Base-by-base conservation (phyloP, 495 filamentous ascomycete genomes). In the Lindgomyces ingoldianus region DNA sequence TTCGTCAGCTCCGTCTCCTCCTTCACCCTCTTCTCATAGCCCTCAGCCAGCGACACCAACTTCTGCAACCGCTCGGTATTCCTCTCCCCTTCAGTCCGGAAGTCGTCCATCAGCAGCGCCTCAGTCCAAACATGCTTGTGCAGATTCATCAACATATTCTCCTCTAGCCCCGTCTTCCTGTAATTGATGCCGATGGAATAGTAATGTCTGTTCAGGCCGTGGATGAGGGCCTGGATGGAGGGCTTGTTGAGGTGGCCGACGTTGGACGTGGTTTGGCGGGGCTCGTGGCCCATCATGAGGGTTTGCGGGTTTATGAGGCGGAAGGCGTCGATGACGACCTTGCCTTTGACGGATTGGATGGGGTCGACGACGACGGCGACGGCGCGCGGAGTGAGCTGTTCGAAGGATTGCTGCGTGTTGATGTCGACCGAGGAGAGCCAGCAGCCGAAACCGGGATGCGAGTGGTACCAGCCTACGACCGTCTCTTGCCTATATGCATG, bases 41-140 rank as follows among this genome's bases (percentile, higher is more conserved):
- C 93, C 66, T 98, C 94, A 4, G 94, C 91, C 47, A 98, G 83
- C 53, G 79, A 83, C 57, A 98, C 95, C 48, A 98, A 85, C 71
- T 88, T 86, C 81, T 92, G 84, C 78, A 98, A 85, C 52, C 87
- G 83, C 26, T 94, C 91, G 68, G 88, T 87, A 68, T 96, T 98
- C 71, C 89, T 81, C 62, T 84, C 78, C 24, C 87, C 91, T 74
- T 96, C 93, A 61, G 86, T 80, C 50, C 86, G 83, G 84, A 98
- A 98, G 75, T 98, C 92, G 53, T 93, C 90, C 95, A 98, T 98
- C 74, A 95, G 86, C 70, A 98, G 77, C 10, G 91, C 94, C 75
- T 98, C 94, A 3, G 94, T 98, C 94, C 94, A 98, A 46, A 96
- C 93, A 60, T 96, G 93, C 82, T 98, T 98, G 81, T 98, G 94